Evolutionary conservation across 805 yeast species (phyloP).

Genomic region (Saturnispora diversa): DNA sequence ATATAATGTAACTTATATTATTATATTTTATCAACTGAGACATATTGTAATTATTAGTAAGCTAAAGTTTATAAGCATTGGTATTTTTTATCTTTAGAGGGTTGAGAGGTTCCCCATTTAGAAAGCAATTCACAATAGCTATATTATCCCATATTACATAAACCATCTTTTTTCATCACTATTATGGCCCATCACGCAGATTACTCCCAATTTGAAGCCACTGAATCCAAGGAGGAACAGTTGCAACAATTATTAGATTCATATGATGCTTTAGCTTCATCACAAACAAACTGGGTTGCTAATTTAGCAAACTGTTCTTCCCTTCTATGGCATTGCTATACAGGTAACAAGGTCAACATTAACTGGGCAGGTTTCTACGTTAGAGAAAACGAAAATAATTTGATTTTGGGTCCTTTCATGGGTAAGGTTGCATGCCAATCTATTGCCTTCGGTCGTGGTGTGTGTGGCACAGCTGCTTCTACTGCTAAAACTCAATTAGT

Average conservation of each 20-base stretch:
- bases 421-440: conserved; percentile 95
- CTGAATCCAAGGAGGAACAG: conserved; percentile 39
- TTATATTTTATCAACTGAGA: too few species aligned
- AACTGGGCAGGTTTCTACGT: conserved; percentile 96
- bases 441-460: conserved; percentile 75
- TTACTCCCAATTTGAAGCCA: conserved; percentile 43
- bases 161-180: too few species aligned
- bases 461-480: conserved; percentile 81
- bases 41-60: too few species aligned
- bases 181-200: conserved; percentile 62
- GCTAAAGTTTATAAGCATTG: too few species aligned
- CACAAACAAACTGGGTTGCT: conserved; percentile 77
- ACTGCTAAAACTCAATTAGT: conserved; percentile 61
- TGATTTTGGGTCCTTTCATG: conserved; percentile 87
- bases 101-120: too few species aligned
- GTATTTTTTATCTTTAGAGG: too few species aligned
- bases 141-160: background rate
- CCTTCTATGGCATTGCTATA: conserved; percentile 81
- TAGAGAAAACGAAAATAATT: conserved; percentile 29
- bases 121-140: background rate
- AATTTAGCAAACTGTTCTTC: conserved; percentile 84
- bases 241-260: conserved; percentile 51
- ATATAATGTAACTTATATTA: too few species aligned
- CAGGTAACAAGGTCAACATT: conserved; percentile 42
- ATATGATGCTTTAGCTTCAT: conserved; percentile 55